Base-by-base conservation (phyloP, 495 filamentous ascomycete genomes). In the Filosporella fistucella region DNA sequence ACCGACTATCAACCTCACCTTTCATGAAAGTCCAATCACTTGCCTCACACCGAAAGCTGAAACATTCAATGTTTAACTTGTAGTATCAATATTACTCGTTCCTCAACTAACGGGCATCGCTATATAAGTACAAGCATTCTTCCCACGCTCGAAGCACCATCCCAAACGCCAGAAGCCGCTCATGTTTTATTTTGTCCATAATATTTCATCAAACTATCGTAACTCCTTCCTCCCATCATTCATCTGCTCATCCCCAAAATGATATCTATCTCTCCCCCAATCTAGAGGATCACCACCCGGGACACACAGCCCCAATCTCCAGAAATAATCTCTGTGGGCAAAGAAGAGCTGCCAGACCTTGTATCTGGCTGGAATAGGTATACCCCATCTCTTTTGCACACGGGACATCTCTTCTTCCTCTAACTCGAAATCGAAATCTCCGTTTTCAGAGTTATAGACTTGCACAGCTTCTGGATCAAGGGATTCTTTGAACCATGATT, bases 241-340 rank as follows among this genome's bases (percentile, higher is more conserved):
- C 4, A 22, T 34, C 6, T 49, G 29, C 14, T 35, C 46, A 34
- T 43, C 39, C 0, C 42, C 42, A 26, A 52, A 49, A 20, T 52
- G 34, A 54, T 60, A 56, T 32, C 25, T 34, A 6, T 72, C 69
- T 47, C 78, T 66, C 16, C 73, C 76, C 78, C 83, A 84, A 49
- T 85, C 81, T 36, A 68, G 63, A 3, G 83, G 83, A 65, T 90
- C 88, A 1, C 86, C 88, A 4, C 85, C 86, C 2, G 91, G 91
- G 4, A 96, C 70, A 68, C 93, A 98, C 34, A 97, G 66, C 0
- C 93, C 93, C 49, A 98, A 58, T 25, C 93, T 68, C 85, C 89
- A 93, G 63, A 98, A 98, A 60, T 98, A 98, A 66, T 98, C 93
- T 43, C 93, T 72, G 69, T 98, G 93, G 13, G 91, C 85, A 68